Evolutionary conservation across 2,329 filamentous ascomycete species (phyloP).

Genomic region (Aspergillus neotritici): DNA sequence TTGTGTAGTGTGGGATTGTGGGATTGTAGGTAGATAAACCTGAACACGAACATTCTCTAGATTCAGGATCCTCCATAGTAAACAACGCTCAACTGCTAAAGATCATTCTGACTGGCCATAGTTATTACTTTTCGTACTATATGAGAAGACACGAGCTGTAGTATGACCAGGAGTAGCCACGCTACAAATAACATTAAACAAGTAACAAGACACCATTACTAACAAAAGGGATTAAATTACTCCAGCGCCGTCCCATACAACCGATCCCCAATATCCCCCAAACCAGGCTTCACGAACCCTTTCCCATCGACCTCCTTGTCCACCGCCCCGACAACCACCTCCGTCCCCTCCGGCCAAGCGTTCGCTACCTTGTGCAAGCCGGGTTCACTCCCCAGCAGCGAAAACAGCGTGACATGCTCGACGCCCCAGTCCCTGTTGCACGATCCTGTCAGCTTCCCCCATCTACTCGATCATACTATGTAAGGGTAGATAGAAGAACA

Average conservation of each 20-base stretch:
- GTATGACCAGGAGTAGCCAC: no score
- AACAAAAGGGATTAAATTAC: background rate
- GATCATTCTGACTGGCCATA: no score
- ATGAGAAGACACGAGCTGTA: no score
- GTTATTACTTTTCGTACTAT: no score
- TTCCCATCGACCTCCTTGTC: slow-evolving; percentile 20
- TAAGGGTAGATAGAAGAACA: slow-evolving; percentile 2
- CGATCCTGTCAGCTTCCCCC: background rate
- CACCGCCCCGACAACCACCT: slow-evolving; percentile 22
- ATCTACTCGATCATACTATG: background rate
- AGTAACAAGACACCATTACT: no score
- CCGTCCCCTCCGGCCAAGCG: slow-evolving; percentile 23
- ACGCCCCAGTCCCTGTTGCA: slow-evolving; percentile 24
- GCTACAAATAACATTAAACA: no score
- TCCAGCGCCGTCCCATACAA: slow-evolving; percentile 21
- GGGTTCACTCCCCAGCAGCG: slow-evolving; percentile 18
- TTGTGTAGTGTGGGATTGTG: no score
- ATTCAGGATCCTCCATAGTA: no score
- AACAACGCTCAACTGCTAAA: no score
- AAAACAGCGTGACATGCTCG: slow-evolving; percentile 23
- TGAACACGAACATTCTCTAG: no score
- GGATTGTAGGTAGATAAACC: no score
- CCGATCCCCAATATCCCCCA: slow-evolving; percentile 28
- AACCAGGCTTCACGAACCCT: slow-evolving; percentile 23
- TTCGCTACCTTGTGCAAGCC: slow-evolving; percentile 18